These are phyloP conservation scores for Penicillium mononematosum DNA, from an alignment of 495 filamentous ascomycete species.

Conservation along the genomic window DNA sequence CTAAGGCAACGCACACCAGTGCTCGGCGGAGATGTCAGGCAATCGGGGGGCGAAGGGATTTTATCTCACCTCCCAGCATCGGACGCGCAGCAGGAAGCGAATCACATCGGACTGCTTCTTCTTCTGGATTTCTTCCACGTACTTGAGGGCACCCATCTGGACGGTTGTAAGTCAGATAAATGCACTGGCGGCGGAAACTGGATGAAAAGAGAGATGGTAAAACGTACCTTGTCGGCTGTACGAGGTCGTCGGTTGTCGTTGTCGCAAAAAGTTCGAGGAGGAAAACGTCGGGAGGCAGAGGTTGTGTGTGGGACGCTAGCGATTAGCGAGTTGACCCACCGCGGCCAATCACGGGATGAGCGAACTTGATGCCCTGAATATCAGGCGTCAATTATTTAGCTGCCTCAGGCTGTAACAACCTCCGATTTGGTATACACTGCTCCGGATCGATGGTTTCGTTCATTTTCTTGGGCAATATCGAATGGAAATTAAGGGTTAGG, in stretches of 20 bases:
- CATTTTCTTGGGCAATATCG: neutral
- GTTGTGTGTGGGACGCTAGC: constrained; percentile 51
- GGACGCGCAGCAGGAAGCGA: constrained; percentile 98
- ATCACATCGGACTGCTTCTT: constrained; percentile 99
- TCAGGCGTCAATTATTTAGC: constrained; percentile 3
- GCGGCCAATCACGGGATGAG: constrained; percentile 16
- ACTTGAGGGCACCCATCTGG: constrained; percentile 93
- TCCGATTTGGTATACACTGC: neutral
- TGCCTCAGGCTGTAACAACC: neutral
- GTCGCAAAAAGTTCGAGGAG: constrained; percentile 47
- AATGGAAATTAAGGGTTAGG: neutral
- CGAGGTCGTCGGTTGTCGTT: constrained; percentile 50
- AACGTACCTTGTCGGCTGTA: constrained; percentile 54
- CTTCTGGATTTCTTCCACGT: constrained; percentile 99
- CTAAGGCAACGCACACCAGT: constrained; percentile 47
- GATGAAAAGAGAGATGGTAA: constrained; percentile 1
- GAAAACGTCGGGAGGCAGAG: constrained; percentile 33
- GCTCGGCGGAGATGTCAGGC: constrained; percentile 50
- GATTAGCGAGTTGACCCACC: constrained; percentile 38
- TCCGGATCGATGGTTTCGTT: neutral
- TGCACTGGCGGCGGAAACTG: constrained; percentile 7
- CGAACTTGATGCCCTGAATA: neutral
- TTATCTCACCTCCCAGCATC: constrained; percentile 99
- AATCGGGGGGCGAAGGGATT: constrained; percentile 44
- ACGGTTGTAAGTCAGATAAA: constrained; percentile 17